phyloP scores from a whole-genome alignment of 176 grass and related monocot species.

The Phyllostachys edulis region DNA sequence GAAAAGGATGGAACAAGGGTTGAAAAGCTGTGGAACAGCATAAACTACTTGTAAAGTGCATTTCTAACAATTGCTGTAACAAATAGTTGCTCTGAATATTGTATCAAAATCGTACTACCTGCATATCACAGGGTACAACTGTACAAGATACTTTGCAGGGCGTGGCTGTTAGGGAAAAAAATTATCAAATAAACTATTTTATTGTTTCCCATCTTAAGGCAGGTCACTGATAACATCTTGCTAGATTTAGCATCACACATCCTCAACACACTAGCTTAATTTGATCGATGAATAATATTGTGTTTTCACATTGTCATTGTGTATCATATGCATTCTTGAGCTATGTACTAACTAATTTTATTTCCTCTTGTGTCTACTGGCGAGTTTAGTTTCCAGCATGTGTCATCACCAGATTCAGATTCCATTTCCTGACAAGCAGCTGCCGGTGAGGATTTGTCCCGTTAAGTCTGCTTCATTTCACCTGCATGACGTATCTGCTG shows the following conservation, averaged over 20 bases:
- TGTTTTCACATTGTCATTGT: background rate
- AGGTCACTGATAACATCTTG: background rate
- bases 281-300: background rate
- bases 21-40: background rate
- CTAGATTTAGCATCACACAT: background rate
- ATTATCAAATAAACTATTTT: background rate
- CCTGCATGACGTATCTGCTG: background rate
- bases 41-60: background rate
- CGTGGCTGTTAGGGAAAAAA: background rate
- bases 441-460: background rate
- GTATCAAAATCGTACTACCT: background rate
- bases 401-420: background rate
- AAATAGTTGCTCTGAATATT: background rate
- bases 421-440: background rate
- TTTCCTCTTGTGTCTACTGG: background rate
- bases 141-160: background rate
- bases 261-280: background rate
- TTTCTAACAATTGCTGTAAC: background rate
- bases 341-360: background rate
- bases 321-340: background rate
- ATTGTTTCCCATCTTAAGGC: background rate
- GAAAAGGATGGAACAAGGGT: background rate
- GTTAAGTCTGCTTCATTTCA: background rate
- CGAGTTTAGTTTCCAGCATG: background rate
- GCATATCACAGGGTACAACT: background rate